Evolutionary conservation across 768 basidiomycete genomes (phyloP), one percentile per base, ranked within the genome.

Genomic region (Calocera cornea): DNA sequence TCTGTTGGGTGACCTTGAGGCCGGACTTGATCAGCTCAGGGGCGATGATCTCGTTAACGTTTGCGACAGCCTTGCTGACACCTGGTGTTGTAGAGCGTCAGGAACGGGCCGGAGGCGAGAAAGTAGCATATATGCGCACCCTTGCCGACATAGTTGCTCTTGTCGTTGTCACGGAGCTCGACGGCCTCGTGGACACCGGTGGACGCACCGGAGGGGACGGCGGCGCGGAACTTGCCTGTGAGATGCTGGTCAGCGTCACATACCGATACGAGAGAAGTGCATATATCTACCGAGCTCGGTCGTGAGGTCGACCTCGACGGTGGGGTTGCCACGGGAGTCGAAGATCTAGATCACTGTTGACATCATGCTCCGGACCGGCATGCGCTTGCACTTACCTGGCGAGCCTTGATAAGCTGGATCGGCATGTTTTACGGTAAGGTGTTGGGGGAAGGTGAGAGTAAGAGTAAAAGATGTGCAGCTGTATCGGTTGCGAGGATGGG

Each of bases 101-200:
- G 41, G 33, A 22, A 33, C 19, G 17, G 64, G 19, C 19, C 11
- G 22, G 33, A 29, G 36, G 19, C 29, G 24, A 66, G 60, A 34
- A 2, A 65, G 66, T 2, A n/a, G 66, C 10, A 41, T 47, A 49
- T 33, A 22, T 54, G 71, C 84, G 69, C 73, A 89, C 95, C 95
- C 83, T 98, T 99, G 75, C 97, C 97, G 73, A 97, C 84, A 77
- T 97, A 99, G 74, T 86, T 85, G 71, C 78, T 79, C 80, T 97
- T 97, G 82, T 93, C 95, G 70, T 88, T 89, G 79, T 99, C 97
- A 72, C 97, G 92, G 78, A 99, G 90, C 80, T 99, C 97, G 72
- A 97, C 92, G 70, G 97, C 97, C 79, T 99, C 97, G 78, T 99
- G 92, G 72, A 91, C 81, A 82, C 97, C 97, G 65, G 97, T 98